Conservation (phyloP, 1,284 basidiomycete species). For the Meira nashicola region DNA sequence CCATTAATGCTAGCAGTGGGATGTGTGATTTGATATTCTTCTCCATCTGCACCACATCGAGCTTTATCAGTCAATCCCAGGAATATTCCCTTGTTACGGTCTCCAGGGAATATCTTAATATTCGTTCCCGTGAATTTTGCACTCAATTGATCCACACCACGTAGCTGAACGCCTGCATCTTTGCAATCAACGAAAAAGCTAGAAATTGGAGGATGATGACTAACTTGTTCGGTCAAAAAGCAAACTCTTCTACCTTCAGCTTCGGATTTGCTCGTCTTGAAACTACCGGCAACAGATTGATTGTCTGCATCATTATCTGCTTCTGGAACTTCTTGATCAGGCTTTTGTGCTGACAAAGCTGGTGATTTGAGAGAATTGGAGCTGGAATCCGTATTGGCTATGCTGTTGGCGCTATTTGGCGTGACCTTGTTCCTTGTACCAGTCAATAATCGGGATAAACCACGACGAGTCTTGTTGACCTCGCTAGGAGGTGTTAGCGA, state of each 20-base stretch:
- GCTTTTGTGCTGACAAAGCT: conserved; percentile 1
- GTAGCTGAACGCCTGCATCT: conserved; percentile 41
- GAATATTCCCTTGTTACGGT: conserved; percentile 69
- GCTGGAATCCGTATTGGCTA: background rate
- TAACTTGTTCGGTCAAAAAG: conserved; percentile 60
- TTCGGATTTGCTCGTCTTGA: conserved; percentile 17
- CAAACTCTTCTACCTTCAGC: conserved; percentile 27
- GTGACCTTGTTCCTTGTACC: background rate
- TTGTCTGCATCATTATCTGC: conserved; percentile 16
- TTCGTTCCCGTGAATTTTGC: conserved; percentile 57
- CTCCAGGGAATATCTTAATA: conserved; percentile 61
- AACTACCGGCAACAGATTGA: conserved; percentile 20
- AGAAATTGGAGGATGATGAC: conserved; percentile 92
- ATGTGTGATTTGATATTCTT: conserved; percentile 69
- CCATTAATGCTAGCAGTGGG: conserved; percentile 86
- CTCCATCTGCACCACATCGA: conserved; percentile 23
- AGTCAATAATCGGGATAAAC: background rate
- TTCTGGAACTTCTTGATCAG: conserved; percentile 2
- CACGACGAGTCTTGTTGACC: background rate
- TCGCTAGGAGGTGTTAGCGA: background rate
- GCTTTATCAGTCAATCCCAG: conserved; percentile 29
- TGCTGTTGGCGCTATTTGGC: background rate
- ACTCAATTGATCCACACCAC: conserved; percentile 75
- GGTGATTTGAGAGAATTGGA: conserved; percentile 5
- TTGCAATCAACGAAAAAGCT: conserved; percentile 60